A percentile compares a stretch with the other conserved stretches of the same genome.
These are phyloP conservation scores for Dactylellina sp. DNA, from an alignment of 2,329 filamentous ascomycete genomes.

Conservation along the genomic window DNA sequence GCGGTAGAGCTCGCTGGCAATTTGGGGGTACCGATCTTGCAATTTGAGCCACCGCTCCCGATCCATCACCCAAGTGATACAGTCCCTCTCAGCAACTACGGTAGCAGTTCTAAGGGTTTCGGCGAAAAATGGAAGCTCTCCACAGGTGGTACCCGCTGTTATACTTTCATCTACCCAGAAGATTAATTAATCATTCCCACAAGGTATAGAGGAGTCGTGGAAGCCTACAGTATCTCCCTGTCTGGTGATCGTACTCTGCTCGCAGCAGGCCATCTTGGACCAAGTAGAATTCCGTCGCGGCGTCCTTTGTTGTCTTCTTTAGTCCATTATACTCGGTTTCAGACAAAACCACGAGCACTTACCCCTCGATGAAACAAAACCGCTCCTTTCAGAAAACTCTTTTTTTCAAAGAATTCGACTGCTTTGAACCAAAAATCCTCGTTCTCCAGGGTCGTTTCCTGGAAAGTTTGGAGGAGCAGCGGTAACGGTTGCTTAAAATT, in stretches of 20 bases:
- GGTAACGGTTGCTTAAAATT: constrained; percentile 89
- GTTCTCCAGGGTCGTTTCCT: constrained; percentile 83
- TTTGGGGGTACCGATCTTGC: constrained; percentile 77
- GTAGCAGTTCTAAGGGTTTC: constrained; percentile 89
- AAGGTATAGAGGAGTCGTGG: neutral
- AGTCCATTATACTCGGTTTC: constrained; percentile 3
- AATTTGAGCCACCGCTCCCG: constrained; percentile 77
- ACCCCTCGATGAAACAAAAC: constrained; percentile 79
- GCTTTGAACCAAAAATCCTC: constrained; percentile 96
- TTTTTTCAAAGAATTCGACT: constrained; percentile 78
- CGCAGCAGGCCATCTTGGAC: constrained; percentile 88
- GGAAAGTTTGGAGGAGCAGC: constrained; percentile 94
- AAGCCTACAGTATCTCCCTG: constrained; percentile 74
- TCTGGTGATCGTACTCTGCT: constrained; percentile 89
- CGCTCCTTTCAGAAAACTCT: constrained; percentile 75
- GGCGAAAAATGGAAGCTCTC: constrained; percentile 95
- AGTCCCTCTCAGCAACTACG: constrained; percentile 83
- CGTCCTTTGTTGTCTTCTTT: constrained; percentile 66
- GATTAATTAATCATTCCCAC: constrained; percentile 13
- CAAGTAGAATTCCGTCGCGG: constrained; percentile 86
- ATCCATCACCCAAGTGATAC: constrained; percentile 84
- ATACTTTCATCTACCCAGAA: constrained; percentile 51
- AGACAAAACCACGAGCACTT: constrained; percentile 56
- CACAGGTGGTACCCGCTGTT: constrained; percentile 78
- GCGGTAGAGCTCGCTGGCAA: constrained; percentile 84